Evolutionary conservation across 2,329 filamentous ascomycete species (phyloP), one percentile per base, ranked within the genome.

Genomic region (Talaromyces sp.): DNA sequence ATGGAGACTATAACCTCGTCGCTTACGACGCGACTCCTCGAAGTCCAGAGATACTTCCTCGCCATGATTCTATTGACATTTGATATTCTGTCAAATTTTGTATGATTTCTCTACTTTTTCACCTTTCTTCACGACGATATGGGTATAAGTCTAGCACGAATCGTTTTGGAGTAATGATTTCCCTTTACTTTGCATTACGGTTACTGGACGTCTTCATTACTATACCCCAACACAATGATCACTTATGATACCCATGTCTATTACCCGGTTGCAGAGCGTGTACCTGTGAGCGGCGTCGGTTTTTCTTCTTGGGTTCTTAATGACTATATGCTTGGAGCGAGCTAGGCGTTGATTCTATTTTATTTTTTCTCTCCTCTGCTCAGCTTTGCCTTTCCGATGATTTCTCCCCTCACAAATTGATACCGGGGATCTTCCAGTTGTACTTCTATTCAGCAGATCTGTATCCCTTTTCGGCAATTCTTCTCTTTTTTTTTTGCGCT

Each of bases 1-100:
- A 43, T 80, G 78, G 78, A 76, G 73, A 63, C 72, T 80, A 50
- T 80, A 71, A 56, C 15, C 22, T n/a, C 1, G 25, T 27, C 13
- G 13, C 37, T 33, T 5, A 49, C 10, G 19, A n/a, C 8, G 47
- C 25, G 25, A 31, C 25, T 33, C 3, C 17, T 35, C 35, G 25
- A 47, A 43, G n/a, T 64, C 31, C 22, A 63, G 17, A 33, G 17
- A 37, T 13, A 5, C 27, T 33, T 11, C 31, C 58, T 58, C 52
- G 11, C 31, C 11, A 22, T 22, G 3, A 33, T 15, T 37, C 13
- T 3, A 37, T 37, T 13, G 7, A 13, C n/a, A 33, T 33, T 52
- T 52, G n/a, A 62, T 41, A 19, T 8, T 15, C 49, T 33, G 50
- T 45, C 33, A 19, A n/a, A n/a, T 27, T 10, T 43, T 54, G 15